phyloP scores from a whole-genome alignment of 2,329 filamentous ascomycete genomes.

The Neonectria neomacrospora region DNA sequence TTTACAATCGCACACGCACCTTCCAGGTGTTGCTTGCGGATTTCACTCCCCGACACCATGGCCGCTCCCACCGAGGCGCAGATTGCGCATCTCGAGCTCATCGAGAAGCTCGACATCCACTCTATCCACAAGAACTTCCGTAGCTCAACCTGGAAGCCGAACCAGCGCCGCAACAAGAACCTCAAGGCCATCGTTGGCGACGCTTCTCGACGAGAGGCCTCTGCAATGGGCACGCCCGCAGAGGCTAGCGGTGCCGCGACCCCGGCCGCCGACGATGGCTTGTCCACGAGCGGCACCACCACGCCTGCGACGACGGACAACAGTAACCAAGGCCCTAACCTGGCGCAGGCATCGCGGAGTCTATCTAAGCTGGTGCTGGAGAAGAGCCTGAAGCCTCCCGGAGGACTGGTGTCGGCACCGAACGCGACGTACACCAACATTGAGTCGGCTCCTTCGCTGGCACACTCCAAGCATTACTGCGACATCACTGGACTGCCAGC shows the following conservation, averaged over 20 bases:
- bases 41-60: conserved; percentile 47
- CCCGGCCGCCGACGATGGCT: conserved; percentile 61
- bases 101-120: conserved; percentile 93
- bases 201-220: conserved; percentile 88
- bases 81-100: conserved; percentile 84
- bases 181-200: conserved; percentile 96
- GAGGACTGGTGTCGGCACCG: conserved; percentile 61
- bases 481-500: conserved; percentile 95
- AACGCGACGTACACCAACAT: conserved; percentile 95
- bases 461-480: conserved; percentile 89
- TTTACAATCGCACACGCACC: not conserved
- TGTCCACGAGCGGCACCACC: conserved; percentile 68
- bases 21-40: not conserved
- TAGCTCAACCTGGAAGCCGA: conserved; percentile 89
- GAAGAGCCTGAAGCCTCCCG: conserved; percentile 70
- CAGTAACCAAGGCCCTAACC: conserved; percentile 69
- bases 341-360: conserved; percentile 89
- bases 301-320: conserved; percentile 61
- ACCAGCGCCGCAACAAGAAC: conserved; percentile 97
- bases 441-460: conserved; percentile 89
- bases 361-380: conserved; percentile 89
- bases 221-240: conserved; percentile 80
- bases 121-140: conserved; percentile 89
- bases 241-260: conserved; percentile 82
- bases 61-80: conserved; percentile 76